Evolutionary conservation across 176 grass and related monocot species (phyloP).

Genomic region (Bromus sterilis): DNA sequence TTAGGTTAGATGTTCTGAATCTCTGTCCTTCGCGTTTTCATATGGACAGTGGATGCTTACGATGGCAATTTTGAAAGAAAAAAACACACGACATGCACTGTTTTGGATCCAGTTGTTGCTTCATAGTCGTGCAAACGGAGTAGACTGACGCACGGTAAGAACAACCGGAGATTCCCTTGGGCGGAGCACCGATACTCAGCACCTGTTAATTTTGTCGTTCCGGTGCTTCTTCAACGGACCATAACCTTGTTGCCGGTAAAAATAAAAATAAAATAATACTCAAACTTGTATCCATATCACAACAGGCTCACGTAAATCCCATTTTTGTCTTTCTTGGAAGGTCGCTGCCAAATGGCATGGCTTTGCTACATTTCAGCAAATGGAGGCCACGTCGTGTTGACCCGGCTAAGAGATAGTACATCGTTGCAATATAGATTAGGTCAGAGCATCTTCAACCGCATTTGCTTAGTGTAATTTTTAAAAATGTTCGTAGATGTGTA

Average conservation of each 20-base stretch:
- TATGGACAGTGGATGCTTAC: no score
- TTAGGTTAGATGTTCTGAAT: no score
- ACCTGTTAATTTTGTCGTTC: background rate
- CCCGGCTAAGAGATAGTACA: no score
- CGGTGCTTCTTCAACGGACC: background rate
- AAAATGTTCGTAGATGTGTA: no score
- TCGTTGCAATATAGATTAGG: no score
- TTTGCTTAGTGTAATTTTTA: no score
- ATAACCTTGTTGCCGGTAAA: background rate
- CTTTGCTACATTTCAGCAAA: background rate
- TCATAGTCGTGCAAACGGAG: background rate
- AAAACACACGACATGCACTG: no score
- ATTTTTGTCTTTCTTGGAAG: background rate
- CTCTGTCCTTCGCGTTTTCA: no score
- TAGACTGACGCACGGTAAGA: background rate
- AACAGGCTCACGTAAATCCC: background rate
- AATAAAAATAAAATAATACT: background rate
- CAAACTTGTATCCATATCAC: background rate
- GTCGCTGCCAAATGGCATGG: background rate
- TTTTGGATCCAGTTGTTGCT: no score
- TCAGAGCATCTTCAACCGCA: no score
- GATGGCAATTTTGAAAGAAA: no score
- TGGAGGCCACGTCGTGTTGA: background rate
- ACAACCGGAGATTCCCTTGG: background rate
- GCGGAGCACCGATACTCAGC: background rate